Percentiles rank a stretch among this genome's conserved stretches.
Conservation (phyloP, 2,329 filamentous ascomycete species). For the Fusarium torreyae region DNA sequence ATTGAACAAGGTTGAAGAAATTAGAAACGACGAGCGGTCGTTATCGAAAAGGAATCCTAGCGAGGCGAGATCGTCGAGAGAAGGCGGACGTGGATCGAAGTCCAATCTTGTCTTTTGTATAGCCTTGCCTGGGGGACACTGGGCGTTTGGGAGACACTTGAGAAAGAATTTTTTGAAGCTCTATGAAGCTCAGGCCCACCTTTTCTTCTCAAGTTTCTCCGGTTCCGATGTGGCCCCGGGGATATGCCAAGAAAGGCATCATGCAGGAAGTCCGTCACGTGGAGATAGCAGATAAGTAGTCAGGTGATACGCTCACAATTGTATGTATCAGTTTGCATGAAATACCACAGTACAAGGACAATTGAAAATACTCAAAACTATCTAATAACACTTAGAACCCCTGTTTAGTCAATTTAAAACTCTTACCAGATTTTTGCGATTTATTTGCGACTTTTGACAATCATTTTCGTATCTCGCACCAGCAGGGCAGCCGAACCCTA, state of each 20-base stretch:
- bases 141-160: slow-evolving; percentile 47
- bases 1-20: slow-evolving; percentile 46
- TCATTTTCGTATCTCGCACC: slow-evolving; percentile 9
- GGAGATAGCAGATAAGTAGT: slow-evolving; percentile 24
- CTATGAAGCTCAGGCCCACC: slow-evolving; percentile 49
- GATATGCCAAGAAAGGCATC: slow-evolving; percentile 14
- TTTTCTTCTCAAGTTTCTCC: slow-evolving; percentile 46
- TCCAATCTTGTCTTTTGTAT: slow-evolving; percentile 52
- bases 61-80: slow-evolving; percentile 42
- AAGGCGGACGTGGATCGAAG: slow-evolving; percentile 50
- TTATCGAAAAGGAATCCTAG: slow-evolving; percentile 36
- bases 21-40: slow-evolving; percentile 38
- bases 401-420: neutral
- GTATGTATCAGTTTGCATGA: too few species aligned
- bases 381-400: neutral
- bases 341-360: neutral
- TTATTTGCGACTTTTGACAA: slow-evolving; percentile 27
- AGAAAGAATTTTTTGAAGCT: slow-evolving; percentile 60
- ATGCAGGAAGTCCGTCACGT: slow-evolving; percentile 39
- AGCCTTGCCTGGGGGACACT: slow-evolving; percentile 51
- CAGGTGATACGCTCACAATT: slow-evolving; percentile 46
- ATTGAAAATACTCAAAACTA: neutral
- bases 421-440: slow-evolving; percentile 10
- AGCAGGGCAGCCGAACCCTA: slow-evolving; percentile 61
- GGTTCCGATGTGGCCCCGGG: slow-evolving; percentile 39